Conservation (phyloP, 495 filamentous ascomycete genomes). For the Collariella sp. region DNA sequence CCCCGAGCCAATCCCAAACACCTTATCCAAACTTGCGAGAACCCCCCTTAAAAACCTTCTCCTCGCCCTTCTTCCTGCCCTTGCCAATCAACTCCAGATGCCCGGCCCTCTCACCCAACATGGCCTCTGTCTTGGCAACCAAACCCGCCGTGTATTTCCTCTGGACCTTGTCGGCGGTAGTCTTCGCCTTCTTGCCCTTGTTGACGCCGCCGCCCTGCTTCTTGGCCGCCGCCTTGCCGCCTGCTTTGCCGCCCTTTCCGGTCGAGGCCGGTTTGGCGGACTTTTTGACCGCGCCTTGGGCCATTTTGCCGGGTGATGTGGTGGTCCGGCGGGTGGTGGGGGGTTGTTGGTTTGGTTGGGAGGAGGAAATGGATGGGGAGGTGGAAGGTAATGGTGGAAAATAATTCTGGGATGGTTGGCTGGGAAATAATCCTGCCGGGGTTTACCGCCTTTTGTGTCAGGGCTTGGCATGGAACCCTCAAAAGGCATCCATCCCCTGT, state of each 20-base stretch:
- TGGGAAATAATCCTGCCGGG: not conserved
- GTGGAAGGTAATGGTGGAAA: not conserved
- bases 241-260: constrained; percentile 14
- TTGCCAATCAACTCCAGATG: constrained; percentile 44
- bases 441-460: not conserved
- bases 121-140: constrained; percentile 36
- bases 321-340: not conserved
- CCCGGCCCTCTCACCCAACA: constrained; percentile 41
- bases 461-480: no score
- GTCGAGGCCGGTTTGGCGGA: constrained; percentile 20
- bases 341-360: not conserved
- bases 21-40: constrained; percentile 43
- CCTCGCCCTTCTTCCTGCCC: constrained; percentile 32
- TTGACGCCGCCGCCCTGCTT: constrained; percentile 11
- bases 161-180: constrained; percentile 35
- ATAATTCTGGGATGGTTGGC: not conserved
- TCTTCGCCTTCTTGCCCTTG: constrained; percentile 33
- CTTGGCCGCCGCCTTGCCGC: constrained; percentile 26
- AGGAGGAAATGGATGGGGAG: not conserved
- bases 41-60: constrained; percentile 32
- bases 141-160: constrained; percentile 37
- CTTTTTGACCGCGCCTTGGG: constrained; percentile 39
- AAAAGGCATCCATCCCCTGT: no score
- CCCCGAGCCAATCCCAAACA: not conserved
- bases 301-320: constrained; percentile 25